Evolutionary conservation across 495 filamentous ascomycete species (phyloP).

Genomic region (Neurospora africana): DNA sequence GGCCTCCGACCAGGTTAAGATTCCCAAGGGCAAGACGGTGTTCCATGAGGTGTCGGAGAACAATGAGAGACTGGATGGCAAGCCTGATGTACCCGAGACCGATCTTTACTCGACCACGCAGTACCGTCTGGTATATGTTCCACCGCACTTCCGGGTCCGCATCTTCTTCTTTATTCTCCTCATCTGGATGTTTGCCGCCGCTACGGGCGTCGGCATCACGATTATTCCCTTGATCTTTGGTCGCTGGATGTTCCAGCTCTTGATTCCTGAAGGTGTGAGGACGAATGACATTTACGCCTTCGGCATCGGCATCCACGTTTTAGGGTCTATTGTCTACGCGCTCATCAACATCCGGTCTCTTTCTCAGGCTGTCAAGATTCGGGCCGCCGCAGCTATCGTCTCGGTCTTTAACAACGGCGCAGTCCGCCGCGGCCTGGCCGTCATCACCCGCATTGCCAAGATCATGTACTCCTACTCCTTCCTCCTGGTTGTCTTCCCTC

Average conservation of each 20-base stretch:
- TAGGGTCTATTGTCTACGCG: constrained; percentile 54
- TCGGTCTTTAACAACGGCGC: constrained; percentile 26
- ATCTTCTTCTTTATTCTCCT: constrained; percentile 77
- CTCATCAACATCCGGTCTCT: constrained; percentile 42
- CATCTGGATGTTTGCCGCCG: constrained; percentile 89
- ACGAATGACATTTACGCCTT: constrained; percentile 97
- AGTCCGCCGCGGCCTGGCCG: constrained; percentile 16
- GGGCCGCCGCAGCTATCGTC: constrained; percentile 11
- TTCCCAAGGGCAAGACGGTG: constrained; percentile 69
- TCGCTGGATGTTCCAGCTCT: constrained; percentile 56
- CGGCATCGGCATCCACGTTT: constrained; percentile 71
- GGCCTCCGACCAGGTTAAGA: constrained; percentile 85
- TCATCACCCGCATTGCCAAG: constrained; percentile 23
- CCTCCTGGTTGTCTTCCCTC: constrained; percentile 67
- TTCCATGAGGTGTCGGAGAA: constrained; percentile 71
- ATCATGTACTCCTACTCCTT: constrained; percentile 63
- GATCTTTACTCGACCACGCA: constrained; percentile 59
- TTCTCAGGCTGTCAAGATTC: constrained; percentile 25
- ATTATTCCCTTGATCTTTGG: constrained; percentile 78
- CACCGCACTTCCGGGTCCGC: constrained; percentile 70
- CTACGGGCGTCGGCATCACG: constrained; percentile 82
- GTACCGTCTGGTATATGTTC: constrained; percentile 80
- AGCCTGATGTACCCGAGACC: constrained; percentile 38
- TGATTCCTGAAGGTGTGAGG: constrained; percentile 55
- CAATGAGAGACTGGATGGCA: constrained; percentile 55